These are phyloP conservation scores for Aspergillus sp. DNA, from an alignment of 2,329 filamentous ascomycete species.

Conservation along the genomic window DNA sequence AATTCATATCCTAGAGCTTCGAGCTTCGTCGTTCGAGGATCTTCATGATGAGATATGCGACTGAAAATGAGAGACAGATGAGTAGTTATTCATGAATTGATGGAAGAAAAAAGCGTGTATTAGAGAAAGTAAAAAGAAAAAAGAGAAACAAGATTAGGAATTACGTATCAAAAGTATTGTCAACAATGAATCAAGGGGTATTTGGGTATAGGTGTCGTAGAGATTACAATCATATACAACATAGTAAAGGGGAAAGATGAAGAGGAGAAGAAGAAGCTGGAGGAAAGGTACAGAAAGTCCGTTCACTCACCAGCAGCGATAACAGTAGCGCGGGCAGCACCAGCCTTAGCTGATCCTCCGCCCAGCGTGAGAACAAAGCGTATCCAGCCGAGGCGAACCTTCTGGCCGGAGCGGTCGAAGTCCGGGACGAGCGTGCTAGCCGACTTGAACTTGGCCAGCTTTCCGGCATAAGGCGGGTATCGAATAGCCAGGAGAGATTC, in stretches of 20 bases:
- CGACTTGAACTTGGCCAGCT: constrained; percentile 56
- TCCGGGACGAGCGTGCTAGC: constrained; percentile 60
- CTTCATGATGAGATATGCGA: constrained; percentile 10
- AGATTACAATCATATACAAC: constrained; percentile 1
- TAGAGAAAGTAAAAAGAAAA: not conserved
- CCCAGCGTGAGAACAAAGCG: constrained; percentile 46
- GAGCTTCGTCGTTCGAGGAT: constrained; percentile 12
- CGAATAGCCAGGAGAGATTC: constrained; percentile 61
- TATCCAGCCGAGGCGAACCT: constrained; percentile 44
- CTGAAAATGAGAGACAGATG: not conserved
- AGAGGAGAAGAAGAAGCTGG: not conserved
- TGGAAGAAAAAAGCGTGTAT: not conserved
- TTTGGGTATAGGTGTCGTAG: not conserved
- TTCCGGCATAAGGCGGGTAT: constrained; percentile 65
- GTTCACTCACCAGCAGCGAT: constrained; percentile 6
- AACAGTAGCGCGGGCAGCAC: constrained; percentile 33
- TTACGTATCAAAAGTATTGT: not conserved
- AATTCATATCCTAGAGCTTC: constrained; percentile 8
- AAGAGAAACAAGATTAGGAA: constrained; percentile 2
- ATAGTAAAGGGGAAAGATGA: not conserved
- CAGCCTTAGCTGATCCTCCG: constrained; percentile 44
- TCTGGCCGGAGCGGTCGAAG: constrained; percentile 63
- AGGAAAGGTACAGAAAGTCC: not conserved
- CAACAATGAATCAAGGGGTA: not conserved
- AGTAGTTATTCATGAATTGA: constrained; percentile 1